These are phyloP conservation scores for Ilex paraguariensis DNA, from an alignment of 305 asterid genomes.

Conservation along the genomic window DNA sequence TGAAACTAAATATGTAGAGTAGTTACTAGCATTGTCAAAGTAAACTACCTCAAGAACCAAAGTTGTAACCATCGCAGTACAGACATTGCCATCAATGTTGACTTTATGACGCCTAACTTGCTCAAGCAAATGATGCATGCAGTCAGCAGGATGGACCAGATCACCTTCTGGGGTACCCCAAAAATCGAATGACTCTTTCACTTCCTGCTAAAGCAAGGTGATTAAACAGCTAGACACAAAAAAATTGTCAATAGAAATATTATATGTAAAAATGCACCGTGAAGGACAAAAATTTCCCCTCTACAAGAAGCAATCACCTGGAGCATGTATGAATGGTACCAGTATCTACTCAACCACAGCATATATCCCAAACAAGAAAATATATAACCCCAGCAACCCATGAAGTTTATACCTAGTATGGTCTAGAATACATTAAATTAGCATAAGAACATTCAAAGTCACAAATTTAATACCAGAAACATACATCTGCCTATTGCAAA, in stretches of 20 bases:
- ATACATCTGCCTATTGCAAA: no score
- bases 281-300: no score
- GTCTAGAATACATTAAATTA: no score
- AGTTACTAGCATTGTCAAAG: no score
- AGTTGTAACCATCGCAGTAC: conserved; percentile 94
- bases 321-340: not conserved
- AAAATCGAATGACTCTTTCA: conserved; percentile 80
- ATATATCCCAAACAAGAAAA: not conserved
- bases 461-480: no score
- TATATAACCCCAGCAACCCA: not conserved
- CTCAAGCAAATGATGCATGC: conserved; percentile 91
- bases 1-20: no score
- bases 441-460: no score
- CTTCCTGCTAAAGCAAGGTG: conserved; percentile 53
- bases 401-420: no score
- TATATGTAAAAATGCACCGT: not conserved
- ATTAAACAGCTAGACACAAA: not conserved
- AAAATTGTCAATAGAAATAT: not conserved
- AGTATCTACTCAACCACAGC: not conserved
- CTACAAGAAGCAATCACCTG: no score
- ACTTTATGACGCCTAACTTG: conserved; percentile 86
- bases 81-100: conserved; percentile 90
- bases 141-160: conserved; percentile 88
- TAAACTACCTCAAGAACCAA: conserved; percentile 84
- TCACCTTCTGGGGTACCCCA: conserved; percentile 98